Conservation (phyloP, 495 filamentous ascomycete genomes). For the Sporormia fimetaria region DNA sequence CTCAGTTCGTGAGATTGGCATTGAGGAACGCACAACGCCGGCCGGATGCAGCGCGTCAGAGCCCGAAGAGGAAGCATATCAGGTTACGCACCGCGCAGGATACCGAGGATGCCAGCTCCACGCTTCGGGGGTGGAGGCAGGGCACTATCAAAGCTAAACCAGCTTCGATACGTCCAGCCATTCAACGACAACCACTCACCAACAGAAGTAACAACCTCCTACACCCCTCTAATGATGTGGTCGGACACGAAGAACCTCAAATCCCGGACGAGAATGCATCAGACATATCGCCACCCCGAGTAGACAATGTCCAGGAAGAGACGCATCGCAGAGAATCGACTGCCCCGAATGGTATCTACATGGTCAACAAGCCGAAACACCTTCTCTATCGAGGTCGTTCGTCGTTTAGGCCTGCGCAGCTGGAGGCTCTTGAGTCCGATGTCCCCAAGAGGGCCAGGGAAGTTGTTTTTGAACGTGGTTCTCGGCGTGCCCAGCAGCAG, state of each 20-base stretch:
- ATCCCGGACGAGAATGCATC: background rate
- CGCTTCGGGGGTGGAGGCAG: slow-evolving; percentile 63
- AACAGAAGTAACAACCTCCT: background rate
- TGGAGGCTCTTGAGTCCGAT: slow-evolving; percentile 28
- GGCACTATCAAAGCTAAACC: slow-evolving; percentile 44
- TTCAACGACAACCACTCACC: too few species aligned
- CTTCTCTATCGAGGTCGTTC: background rate
- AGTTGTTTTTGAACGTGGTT: slow-evolving; percentile 26
- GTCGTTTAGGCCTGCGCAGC: slow-evolving; percentile 24
- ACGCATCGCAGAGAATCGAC: too few species aligned
- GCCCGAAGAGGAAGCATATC: slow-evolving; percentile 64
- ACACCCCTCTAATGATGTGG: slow-evolving; percentile 22
- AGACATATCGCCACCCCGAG: background rate
- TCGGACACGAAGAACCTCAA: background rate
- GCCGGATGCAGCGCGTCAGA: slow-evolving; percentile 55
- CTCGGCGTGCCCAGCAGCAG: slow-evolving; percentile 17
- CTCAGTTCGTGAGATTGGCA: slow-evolving; percentile 70
- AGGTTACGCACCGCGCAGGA: slow-evolving; percentile 58
- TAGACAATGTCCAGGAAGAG: background rate
- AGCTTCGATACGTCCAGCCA: slow-evolving; percentile 32
- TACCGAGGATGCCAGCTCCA: slow-evolving; percentile 59
- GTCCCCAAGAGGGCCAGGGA: slow-evolving; percentile 22
- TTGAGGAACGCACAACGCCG: slow-evolving; percentile 54
- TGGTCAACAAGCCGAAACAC: background rate
- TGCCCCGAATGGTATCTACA: background rate